Evolutionary conservation across 306 rosid genomes (phyloP), one percentile per base, ranked within the genome.

Genomic region (Albizia julibrissin): DNA sequence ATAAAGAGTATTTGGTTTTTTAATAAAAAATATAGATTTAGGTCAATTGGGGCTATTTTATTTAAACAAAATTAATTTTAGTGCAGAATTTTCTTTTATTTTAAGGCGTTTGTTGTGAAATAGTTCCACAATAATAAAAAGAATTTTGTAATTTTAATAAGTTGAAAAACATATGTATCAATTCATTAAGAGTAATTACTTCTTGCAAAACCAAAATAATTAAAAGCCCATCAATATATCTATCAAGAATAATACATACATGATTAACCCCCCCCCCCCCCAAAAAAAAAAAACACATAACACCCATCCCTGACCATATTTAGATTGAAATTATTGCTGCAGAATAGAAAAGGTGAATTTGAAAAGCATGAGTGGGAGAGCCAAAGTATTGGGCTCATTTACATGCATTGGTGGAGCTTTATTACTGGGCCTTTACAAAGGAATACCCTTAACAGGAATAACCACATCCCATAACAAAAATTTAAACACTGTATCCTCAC

Each of bases 321-420:
- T 43, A 56, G 62, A 47, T 68, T 81, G 42, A 82, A 75, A n/a
- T 58, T 56, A 39, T 43, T 44, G 39, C 83, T 39, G 44, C 83
- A 95, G 99, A 71, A 89, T 84, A 82, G 99, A 93, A 89, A 95
- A 88, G 86, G 86, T 93, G 83, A 81, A 84, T 84, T 42, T 91
- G 77, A 83, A 78, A 85, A 86, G 85, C 84, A 89, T 76, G 69
- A 83, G 92, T 56, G 97, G 98, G 10, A 87, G 59, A 74, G 93
- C 98, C 75, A 93, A 95, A 86, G 75, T 91, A 69, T 42, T 89
- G 43, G 97, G 98, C 29, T 66, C 93, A 37, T 34, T 65, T 31
- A 84, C 88, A 72, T 87, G 97, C 82, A 78, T 92, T 81, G 79
- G 88, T 22, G 99, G 98, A 76, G 91, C 87, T 76, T 81, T 92